These are phyloP conservation scores for Magnusiomyces fungicola DNA, from an alignment of 1,139 yeast species.

Conservation along the genomic window DNA sequence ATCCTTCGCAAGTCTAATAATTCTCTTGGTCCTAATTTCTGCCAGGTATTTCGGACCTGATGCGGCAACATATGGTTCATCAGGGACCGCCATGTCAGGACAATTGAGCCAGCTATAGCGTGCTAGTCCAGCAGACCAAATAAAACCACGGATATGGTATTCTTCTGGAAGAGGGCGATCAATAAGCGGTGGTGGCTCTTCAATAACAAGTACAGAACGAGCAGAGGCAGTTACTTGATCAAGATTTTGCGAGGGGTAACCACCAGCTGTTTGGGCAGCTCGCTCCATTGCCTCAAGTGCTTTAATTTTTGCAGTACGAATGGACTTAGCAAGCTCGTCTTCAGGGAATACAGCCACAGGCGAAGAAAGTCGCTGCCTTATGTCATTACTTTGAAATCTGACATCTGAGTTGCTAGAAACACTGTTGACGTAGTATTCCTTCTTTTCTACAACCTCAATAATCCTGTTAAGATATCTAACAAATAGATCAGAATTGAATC, in stretches of 20 bases:
- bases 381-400: no score
- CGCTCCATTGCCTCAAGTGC: no score
- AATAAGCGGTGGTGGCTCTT: conserved; percentile 6
- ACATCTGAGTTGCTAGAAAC: not conserved
- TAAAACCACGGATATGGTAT: conserved; percentile 17
- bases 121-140: conserved; percentile 11
- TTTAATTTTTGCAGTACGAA: no score
- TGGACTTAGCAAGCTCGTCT: not conserved
- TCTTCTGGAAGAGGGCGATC: conserved; percentile 17
- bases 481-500: conserved; percentile 16
- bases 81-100: conserved; percentile 8
- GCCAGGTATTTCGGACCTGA: conserved; percentile 9
- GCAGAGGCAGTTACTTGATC: no score
- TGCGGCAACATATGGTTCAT: conserved; percentile 11
- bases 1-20: conserved; percentile 9
- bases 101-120: not conserved
- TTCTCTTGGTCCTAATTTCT: conserved; percentile 7
- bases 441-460: not conserved
- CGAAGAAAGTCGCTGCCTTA: not conserved
- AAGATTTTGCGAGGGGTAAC: no score
- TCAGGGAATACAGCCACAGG: not conserved
- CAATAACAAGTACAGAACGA: not conserved
- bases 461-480: conserved; percentile 7
- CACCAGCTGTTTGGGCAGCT: no score
- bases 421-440: not conserved